Evolutionary conservation across 2,329 filamentous ascomycete species (phyloP).

Genomic region (Didymella exigua): DNA sequence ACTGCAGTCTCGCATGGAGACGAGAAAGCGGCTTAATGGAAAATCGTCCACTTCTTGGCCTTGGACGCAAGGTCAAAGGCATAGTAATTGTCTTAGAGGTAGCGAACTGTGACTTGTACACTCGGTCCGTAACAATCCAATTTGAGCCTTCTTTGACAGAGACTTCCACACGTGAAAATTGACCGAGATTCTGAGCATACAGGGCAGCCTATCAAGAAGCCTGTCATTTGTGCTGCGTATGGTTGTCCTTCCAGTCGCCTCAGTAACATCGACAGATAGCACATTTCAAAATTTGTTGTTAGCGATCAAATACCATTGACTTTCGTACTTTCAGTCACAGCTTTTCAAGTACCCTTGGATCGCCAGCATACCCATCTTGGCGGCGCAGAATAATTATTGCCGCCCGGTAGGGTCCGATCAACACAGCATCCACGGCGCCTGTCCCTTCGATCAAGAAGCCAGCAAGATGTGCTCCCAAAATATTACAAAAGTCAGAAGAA

Average conservation of each 20-base stretch:
- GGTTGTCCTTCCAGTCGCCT: no score
- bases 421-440: conserved; percentile 16
- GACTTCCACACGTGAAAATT: no score
- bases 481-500: conserved; percentile 34
- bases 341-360: background rate
- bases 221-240: no score
- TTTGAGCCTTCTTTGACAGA: no score
- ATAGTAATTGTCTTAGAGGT: no score
- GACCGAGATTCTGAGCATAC: no score
- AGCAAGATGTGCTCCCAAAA: conserved; percentile 39
- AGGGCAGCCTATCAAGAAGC: no score
- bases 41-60: background rate
- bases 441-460: conserved; percentile 35
- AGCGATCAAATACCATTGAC: no score
- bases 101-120: no score
- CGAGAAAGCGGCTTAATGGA: background rate
- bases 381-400: conserved; percentile 43
- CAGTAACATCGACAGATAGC: no score
- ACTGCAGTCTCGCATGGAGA: background rate
- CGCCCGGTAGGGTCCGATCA: conserved; percentile 33
- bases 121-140: no score
- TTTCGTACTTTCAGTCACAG: background rate
- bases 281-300: no score
- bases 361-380: conserved; percentile 30
- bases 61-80: background rate